phyloP scores from a whole-genome alignment of 2,329 filamentous ascomycete genomes.

The Botryotinia narcissicola region DNA sequence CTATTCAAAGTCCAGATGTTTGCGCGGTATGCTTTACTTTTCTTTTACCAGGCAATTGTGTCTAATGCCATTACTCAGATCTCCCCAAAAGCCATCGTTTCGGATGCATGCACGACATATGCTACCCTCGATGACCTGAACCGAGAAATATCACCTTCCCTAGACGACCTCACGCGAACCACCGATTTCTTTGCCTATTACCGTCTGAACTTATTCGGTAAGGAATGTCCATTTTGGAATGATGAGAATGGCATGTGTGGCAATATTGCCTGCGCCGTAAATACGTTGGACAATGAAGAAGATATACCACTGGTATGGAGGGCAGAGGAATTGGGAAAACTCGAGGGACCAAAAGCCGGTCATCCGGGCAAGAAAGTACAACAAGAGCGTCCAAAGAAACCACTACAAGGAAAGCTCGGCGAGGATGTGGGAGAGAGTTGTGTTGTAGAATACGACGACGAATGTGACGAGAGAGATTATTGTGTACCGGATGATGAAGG shows the following conservation, averaged over 20 bases:
- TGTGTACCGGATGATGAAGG: slow-evolving; percentile 95
- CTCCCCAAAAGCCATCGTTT: slow-evolving; percentile 82
- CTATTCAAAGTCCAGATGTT: slow-evolving; percentile 40
- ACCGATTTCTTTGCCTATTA: slow-evolving; percentile 99
- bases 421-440: slow-evolving; percentile 91
- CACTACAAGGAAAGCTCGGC: slow-evolving; percentile 78
- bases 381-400: slow-evolving; percentile 65
- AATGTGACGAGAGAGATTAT: slow-evolving; percentile 95
- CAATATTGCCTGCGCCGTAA: slow-evolving; percentile 94
- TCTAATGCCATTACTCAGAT: slow-evolving; percentile 57
- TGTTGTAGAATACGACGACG: slow-evolving; percentile 95
- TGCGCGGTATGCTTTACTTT: slow-evolving; percentile 40
- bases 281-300: slow-evolving; percentile 91
- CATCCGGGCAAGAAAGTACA: slow-evolving; percentile 79
- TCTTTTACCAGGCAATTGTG: slow-evolving; percentile 34
- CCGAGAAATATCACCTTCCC: slow-evolving; percentile 66
- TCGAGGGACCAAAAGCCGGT: slow-evolving; percentile 85
- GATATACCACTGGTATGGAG: slow-evolving; percentile 92
- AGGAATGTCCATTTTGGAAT: slow-evolving; percentile 93
- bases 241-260: slow-evolving; percentile 93
- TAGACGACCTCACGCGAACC: slow-evolving; percentile 77
- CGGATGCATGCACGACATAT: slow-evolving; percentile 93
- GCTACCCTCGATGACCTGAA: slow-evolving; percentile 86
- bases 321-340: slow-evolving; percentile 84
- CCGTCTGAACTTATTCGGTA: slow-evolving; percentile 90